Evolutionary conservation across 495 filamentous ascomycete genomes (phyloP), one percentile per base, ranked within the genome.

Genomic region (Elasticomyces elasticus): DNA sequence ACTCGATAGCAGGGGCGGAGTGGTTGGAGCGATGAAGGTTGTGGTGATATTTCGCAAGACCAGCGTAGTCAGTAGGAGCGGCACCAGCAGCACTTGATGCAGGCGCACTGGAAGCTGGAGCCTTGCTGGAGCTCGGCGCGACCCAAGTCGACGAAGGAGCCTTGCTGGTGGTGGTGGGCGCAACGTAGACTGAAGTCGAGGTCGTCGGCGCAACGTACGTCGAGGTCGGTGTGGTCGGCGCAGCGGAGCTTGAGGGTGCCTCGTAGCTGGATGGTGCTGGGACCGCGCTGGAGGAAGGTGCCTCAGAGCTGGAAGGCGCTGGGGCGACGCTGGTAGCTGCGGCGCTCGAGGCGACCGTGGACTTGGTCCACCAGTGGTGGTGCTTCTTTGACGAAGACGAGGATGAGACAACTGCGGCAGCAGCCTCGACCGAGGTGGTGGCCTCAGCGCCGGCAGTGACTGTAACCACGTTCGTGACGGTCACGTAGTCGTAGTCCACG

Each of bases 1-100:
- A 97, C 31, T 58, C 64, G 20, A 97, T 59, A 33, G 72, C 76
- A 15, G 66, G 62, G 30, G 81, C 79, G 20, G 84, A 85, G 74
- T 96, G 89, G 72, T 87, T 89, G 65, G 77, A 76, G 61, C 92
- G 90, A 69, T 89, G 85, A 37, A 82, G 57, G 73, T 96, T 95
- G 79, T 98, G 92, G 69, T 84, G 79, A 63, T 80, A 74, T 35
- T 90, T 64, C 15, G 79, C 68, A 5, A 65, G 56, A 40, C 64
- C 60, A 60, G 73, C 58, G 67, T 82, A 84, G 40, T n/a, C 47
- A 30, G 33, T 42, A 20, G 42, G 20, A 17, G 42, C 31, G 12
- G 53, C 10, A 11, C 56, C 15, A 23, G 52, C 40, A n/a, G 44
- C 43, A 35, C 22, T 51, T 23, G 37, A n/a, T n/a, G n/a, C 12